phyloP scores from a whole-genome alignment of 2,329 filamentous ascomycete genomes.

The Bipolaris sorokiniana region DNA sequence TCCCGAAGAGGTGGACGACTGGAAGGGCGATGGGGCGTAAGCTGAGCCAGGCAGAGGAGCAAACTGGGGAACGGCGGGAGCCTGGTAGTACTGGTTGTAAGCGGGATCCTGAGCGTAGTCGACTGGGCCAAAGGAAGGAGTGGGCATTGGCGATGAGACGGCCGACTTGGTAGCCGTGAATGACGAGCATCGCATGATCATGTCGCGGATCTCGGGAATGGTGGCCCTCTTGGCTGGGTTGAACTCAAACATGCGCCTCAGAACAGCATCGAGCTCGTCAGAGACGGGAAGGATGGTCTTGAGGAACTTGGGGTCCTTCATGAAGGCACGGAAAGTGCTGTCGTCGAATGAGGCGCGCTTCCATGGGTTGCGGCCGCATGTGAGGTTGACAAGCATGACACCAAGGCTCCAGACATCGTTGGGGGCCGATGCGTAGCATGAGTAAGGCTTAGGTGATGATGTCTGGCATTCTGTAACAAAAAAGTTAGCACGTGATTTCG shows the following conservation, averaged over 20 bases:
- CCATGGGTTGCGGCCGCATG: slow-evolving; percentile 98
- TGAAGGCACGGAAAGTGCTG: slow-evolving; percentile 90
- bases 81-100: slow-evolving; percentile 42
- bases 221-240: slow-evolving; percentile 83
- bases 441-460: slow-evolving; percentile 69
- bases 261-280: slow-evolving; percentile 84
- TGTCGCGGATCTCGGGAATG: slow-evolving; percentile 76
- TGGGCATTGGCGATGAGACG: slow-evolving; percentile 51
- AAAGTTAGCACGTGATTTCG: slow-evolving; percentile 33
- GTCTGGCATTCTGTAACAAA: slow-evolving; percentile 80
- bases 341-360: slow-evolving; percentile 94
- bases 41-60: slow-evolving; percentile 42
- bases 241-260: slow-evolving; percentile 85
- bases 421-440: slow-evolving; percentile 87
- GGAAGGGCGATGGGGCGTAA: slow-evolving; percentile 38
- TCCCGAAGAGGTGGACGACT: slow-evolving; percentile 45
- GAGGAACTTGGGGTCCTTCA: slow-evolving; percentile 83
- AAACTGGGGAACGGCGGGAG: slow-evolving; percentile 35
- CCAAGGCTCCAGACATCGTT: slow-evolving; percentile 99
- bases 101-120: slow-evolving; percentile 42
- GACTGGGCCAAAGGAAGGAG: slow-evolving; percentile 53
- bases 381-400: slow-evolving; percentile 96
- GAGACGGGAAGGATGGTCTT: slow-evolving; percentile 92
- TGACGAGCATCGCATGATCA: slow-evolving; percentile 76
- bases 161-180: slow-evolving; percentile 66